These are phyloP conservation scores for Boletus huronensis DNA, from an alignment of 768 basidiomycete species.

Conservation along the genomic window DNA sequence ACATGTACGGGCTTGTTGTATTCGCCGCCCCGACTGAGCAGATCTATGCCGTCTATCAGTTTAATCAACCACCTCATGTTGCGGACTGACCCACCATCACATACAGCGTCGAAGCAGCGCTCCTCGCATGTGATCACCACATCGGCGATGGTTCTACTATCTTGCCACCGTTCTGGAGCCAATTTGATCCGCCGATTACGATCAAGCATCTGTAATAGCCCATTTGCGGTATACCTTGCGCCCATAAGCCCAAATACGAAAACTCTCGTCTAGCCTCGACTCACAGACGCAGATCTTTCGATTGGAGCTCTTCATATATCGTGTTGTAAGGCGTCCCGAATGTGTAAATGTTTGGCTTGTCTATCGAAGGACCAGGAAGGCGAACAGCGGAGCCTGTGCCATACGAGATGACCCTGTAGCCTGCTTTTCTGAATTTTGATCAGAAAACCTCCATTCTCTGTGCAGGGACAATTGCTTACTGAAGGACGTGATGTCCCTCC, in stretches of 20 bases:
- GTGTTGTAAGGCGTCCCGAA: conserved; percentile 97
- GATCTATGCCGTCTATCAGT: conserved; percentile 48
- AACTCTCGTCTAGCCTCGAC: conserved; percentile 28
- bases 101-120: conserved; percentile 96
- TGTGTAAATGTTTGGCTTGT: conserved; percentile 94
- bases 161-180: conserved; percentile 97
- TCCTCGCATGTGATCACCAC: conserved; percentile 99
- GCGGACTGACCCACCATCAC: conserved; percentile 69
- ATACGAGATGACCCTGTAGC: conserved; percentile 86
- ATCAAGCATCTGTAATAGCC: conserved; percentile 93
- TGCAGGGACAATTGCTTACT: conserved; percentile 49
- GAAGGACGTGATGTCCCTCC: conserved; percentile 91
- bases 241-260: conserved; percentile 12
- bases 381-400: conserved; percentile 98
- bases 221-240: conserved; percentile 86
- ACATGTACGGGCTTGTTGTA: conserved; percentile 92
- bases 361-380: conserved; percentile 91
- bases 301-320: conserved; percentile 86
- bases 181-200: conserved; percentile 87
- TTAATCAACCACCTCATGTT: conserved; percentile 8
- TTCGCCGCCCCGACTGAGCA: conserved; percentile 84
- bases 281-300: conserved; percentile 82
- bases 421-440: conserved; percentile 70
- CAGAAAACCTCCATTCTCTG: neutral
- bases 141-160: conserved; percentile 84